Evolutionary conservation across 1,284 basidiomycete genomes (phyloP), one percentile per base, ranked within the genome.

Genomic region (Apiotrichum montevideense): DNA sequence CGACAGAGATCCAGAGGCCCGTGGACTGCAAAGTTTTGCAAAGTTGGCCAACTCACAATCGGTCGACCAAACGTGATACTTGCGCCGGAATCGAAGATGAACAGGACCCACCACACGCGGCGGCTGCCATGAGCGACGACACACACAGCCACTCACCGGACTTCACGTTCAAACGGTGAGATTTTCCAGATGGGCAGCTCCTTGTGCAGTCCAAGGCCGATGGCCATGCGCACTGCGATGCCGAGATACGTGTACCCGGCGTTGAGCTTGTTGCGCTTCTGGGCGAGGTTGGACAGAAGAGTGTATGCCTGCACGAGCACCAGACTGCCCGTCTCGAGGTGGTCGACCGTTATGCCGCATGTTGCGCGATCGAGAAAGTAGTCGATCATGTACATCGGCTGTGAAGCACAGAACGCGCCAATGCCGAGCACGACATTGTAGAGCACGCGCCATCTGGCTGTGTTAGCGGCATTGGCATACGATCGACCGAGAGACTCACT

Each of bases 161-260:
- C 58, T 42, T 69, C 67, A 6, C 66, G 63, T 54, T 69, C 66
- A 32, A 68, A 69, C 7, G 63, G 61, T 29, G 55, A 58, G 42
- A 68, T 58, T 40, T 56, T 52, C 60, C 63, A 63, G 9, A 59
- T 32, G 2, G 65, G 61, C 15, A 63, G 56, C 49, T 69, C 67
- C 42, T 62, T 59, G 47, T 69, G 67, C 47, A 69, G 50, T 1
- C 67, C 67, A 6, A 68, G 61, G 13, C 63, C 65, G 35, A 69
- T 65, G 3, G 66, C 66, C 63, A 69, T 65, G n/a, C 67, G 57
- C 21, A 68, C 52, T 0, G 66, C 67, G 11, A 68, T 68, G 13
- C 66, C 65, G 33, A 69, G 61, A 48, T 65, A 67, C 1, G 62
- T 63, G 10, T 54, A 52, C 0, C 67, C 67, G 2, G 62, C 52